These are phyloP conservation scores for Neurospora pannonica DNA, from an alignment of 495 filamentous ascomycete genomes.

Conservation along the genomic window DNA sequence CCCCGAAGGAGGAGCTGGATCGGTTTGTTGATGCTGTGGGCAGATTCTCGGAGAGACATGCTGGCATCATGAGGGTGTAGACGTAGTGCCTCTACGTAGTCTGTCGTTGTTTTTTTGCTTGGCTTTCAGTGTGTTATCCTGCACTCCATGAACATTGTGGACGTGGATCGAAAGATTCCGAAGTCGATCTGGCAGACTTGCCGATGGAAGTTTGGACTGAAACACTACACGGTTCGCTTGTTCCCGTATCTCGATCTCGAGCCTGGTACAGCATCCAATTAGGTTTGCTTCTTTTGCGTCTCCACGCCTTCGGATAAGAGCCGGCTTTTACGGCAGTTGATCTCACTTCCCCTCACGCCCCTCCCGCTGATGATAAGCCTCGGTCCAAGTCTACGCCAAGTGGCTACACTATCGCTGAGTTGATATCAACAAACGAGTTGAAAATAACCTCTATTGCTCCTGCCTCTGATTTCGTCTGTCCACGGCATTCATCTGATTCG, in stretches of 20 bases:
- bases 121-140: background rate
- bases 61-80: conserved; percentile 13
- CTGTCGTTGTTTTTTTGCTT: background rate
- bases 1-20: conserved; percentile 29
- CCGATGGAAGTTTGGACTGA: background rate
- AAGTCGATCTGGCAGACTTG: background rate
- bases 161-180: background rate
- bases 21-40: conserved; percentile 26
- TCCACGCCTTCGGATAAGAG: background rate
- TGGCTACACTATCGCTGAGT: background rate
- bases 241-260: background rate
- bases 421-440: background rate
- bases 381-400: background rate
- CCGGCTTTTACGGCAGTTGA: background rate
- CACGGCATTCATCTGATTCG: background rate
- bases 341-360: background rate
- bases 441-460: background rate
- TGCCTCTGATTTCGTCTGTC: background rate
- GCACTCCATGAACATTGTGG: background rate
- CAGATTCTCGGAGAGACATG: conserved; percentile 14
- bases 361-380: background rate
- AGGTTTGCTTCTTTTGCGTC: background rate
- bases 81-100: background rate
- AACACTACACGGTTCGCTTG: background rate
- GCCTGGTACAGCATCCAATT: background rate